These are phyloP conservation scores for Didymellaceae sp. DNA, from an alignment of 2,329 filamentous ascomycete species.

Conservation along the genomic window DNA sequence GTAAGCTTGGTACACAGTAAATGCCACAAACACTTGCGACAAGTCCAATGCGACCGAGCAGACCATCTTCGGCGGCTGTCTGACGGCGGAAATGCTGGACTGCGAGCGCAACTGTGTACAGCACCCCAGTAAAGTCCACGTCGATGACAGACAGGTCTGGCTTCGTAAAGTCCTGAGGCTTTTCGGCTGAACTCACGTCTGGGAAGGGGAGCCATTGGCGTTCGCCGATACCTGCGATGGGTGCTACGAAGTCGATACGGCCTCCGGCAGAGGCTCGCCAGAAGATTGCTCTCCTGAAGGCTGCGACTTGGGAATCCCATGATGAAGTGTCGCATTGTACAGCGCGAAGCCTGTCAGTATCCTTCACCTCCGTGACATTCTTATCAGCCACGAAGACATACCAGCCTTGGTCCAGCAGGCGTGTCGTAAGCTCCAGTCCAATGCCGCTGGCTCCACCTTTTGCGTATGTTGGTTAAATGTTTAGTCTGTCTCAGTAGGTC, in stretches of 20 bases:
- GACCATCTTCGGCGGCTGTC: conserved; percentile 31
- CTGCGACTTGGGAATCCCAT: conserved; percentile 48
- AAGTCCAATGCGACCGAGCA: conserved; percentile 46
- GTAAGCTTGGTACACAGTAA: conserved; percentile 51
- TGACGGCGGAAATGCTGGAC: conserved; percentile 55
- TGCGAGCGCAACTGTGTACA: conserved; percentile 52
- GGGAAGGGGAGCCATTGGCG: conserved; percentile 42
- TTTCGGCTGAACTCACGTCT: conserved; percentile 23
- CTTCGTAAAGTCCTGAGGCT: conserved; percentile 38
- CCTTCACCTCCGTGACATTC: conserved; percentile 34
- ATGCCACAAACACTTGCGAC: conserved; percentile 53
- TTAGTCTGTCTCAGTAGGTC: not conserved
- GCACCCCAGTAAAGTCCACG: conserved; percentile 51
- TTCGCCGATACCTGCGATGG: conserved; percentile 52
- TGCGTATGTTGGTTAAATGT: not conserved
- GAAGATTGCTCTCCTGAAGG: conserved; percentile 46
- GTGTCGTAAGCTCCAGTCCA: conserved; percentile 39
- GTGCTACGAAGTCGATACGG: conserved; percentile 51
- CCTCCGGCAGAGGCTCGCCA: conserved; percentile 35
- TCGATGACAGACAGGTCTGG: conserved; percentile 51
- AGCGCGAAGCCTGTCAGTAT: conserved; percentile 23
- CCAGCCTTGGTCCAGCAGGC: conserved; percentile 46
- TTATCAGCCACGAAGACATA: conserved; percentile 58
- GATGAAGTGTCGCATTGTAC: conserved; percentile 42
- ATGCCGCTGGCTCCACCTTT: conserved; percentile 43